Evolutionary conservation across 2,329 filamentous ascomycete genomes (phyloP).

Genomic region (Clathrospora elynae): DNA sequence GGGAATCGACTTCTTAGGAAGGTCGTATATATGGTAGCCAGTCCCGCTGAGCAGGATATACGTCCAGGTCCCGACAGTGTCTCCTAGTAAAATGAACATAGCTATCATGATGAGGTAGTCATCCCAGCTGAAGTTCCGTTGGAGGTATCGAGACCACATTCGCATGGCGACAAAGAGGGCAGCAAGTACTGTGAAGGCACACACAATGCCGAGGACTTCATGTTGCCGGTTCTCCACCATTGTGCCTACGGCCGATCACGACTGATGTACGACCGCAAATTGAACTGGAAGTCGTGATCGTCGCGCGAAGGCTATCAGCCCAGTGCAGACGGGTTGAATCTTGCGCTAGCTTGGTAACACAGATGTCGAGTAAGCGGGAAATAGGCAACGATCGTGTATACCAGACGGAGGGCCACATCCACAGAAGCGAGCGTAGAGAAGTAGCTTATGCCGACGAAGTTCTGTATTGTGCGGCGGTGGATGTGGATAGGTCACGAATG

Average conservation of each 20-base stretch:
- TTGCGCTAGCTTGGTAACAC: no score
- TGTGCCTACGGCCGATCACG: conserved; percentile 1
- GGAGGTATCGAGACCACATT: conserved; percentile 36
- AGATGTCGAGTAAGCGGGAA: no score
- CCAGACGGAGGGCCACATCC: no score
- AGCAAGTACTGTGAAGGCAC: conserved; percentile 36
- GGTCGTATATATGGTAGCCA: conserved; percentile 40
- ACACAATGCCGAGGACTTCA: conserved; percentile 32
- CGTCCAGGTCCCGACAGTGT: conserved; percentile 32
- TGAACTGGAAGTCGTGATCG: background rate
- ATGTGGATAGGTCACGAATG: no score
- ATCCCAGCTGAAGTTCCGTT: conserved; percentile 43
- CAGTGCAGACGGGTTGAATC: no score
- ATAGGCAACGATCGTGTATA: no score
- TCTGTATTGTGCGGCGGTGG: no score
- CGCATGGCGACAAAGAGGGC: conserved; percentile 36
- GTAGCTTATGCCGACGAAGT: no score
- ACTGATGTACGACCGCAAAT: conserved; percentile 2
- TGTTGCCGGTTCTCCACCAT: conserved; percentile 40
- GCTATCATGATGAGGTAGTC: conserved; percentile 40
- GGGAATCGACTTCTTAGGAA: conserved; percentile 37
- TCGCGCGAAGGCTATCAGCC: no score
- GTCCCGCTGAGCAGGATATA: conserved; percentile 41
- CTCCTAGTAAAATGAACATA: conserved; percentile 29
- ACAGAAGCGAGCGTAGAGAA: no score